Conservation (phyloP, 208 protist genomes). For the Willaertia magna region DNA sequence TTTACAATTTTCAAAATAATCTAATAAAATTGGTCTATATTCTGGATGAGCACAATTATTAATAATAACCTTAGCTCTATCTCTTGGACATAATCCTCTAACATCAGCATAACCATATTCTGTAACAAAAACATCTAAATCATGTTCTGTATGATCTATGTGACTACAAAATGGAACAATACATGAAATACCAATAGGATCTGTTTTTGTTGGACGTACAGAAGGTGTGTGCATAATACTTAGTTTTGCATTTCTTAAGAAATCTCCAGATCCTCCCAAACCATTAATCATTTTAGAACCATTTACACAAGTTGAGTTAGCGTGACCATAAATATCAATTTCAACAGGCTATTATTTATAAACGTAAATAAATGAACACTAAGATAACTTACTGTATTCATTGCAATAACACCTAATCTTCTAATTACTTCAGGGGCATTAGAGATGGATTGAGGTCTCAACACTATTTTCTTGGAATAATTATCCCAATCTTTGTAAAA, state of each 20-base stretch:
- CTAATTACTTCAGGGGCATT: conserved; percentile 28
- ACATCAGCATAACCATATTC: conserved; percentile 33
- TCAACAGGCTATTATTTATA: too few species aligned
- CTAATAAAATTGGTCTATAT: conserved; percentile 33
- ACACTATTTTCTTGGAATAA: conserved; percentile 26
- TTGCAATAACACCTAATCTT: conserved; percentile 27
- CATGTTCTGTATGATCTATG: conserved; percentile 33
- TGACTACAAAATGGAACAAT: conserved; percentile 27
- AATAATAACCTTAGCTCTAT: conserved; percentile 30
- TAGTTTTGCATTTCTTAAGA: conserved; percentile 25
- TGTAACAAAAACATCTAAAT: conserved; percentile 30
- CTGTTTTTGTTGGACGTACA: conserved; percentile 22
- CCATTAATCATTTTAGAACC: conserved; percentile 30
- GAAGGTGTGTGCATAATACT: conserved; percentile 33
- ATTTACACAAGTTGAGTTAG: conserved; percentile 25
- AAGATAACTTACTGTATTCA: too few species aligned
- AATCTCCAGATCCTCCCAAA: conserved; percentile 34
- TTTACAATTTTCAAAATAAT: conserved; percentile 22
- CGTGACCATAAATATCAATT: conserved; percentile 39
- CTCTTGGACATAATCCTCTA: conserved; percentile 9
- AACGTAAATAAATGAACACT: too few species aligned
- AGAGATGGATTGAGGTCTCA: conserved; percentile 29
- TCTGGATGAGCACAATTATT: conserved; percentile 38
- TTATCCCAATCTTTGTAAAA: conserved; percentile 30
- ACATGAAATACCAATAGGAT: conserved; percentile 24